Evolutionary conservation across 2,329 filamentous ascomycete species (phyloP).

Genomic region (Leptosphaerulina australis): DNA sequence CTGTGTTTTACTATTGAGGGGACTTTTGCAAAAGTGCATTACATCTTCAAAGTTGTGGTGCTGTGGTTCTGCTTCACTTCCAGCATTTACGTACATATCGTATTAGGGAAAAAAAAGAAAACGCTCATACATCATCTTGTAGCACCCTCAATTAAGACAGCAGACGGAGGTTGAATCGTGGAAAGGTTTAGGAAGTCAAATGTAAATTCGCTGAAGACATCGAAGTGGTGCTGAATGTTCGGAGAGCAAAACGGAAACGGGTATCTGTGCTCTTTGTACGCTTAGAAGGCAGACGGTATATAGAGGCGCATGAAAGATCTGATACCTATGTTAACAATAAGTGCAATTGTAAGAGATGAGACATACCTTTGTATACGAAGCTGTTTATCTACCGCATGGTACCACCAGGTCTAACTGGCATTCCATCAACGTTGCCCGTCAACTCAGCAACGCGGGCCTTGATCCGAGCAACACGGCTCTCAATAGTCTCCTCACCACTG

Average conservation of each 20-base stretch:
- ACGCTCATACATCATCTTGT: too few relatives aligned
- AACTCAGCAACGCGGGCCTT: constrained; percentile 95
- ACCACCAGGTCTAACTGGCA: constrained; percentile 22
- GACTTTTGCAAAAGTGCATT: constrained; percentile 11
- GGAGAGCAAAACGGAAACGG: constrained; percentile 32
- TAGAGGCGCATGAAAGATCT: constrained; percentile 10
- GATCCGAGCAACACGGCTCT: constrained; percentile 94
- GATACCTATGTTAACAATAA: neutral
- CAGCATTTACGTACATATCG: constrained; percentile 9
- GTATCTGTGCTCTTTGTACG: constrained; percentile 33
- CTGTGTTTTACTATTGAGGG: constrained; percentile 1
- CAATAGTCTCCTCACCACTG: constrained; percentile 96
- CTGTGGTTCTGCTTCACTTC: neutral
- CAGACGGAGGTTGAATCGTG: constrained; percentile 14
- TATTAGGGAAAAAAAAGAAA: neutral
- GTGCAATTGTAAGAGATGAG: neutral
- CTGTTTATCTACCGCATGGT: constrained; percentile 2
- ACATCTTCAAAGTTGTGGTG: neutral
- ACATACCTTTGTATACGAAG: constrained; percentile 7
- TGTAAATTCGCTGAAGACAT: constrained; percentile 6
- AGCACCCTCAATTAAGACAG: constrained; percentile 17
- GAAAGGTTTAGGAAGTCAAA: neutral
- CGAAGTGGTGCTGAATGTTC: constrained; percentile 36
- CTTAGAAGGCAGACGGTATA: constrained; percentile 28
- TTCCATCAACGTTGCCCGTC: constrained; percentile 63